Conservation (phyloP, 2,329 filamentous ascomycete species). For the Colletotrichum gloeosporioides region DNA sequence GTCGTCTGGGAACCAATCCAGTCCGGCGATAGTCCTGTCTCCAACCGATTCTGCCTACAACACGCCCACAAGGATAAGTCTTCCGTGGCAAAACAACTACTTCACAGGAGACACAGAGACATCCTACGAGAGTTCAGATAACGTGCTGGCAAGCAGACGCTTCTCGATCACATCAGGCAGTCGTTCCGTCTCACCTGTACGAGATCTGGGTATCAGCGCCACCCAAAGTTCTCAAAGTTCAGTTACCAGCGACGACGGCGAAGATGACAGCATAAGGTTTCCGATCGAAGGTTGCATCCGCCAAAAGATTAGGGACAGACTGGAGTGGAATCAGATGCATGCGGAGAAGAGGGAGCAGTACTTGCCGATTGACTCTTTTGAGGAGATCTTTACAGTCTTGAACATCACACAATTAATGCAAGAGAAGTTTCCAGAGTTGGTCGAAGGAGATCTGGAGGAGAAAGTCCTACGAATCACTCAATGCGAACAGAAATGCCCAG, state of each 20-base stretch:
- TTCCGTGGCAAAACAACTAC: not conserved
- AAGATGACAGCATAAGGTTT: not conserved
- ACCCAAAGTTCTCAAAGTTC: not conserved
- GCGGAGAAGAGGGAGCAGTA: not conserved
- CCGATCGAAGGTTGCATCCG: not conserved
- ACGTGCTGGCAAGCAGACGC: not conserved
- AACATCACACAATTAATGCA: not conserved
- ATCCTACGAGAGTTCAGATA: not conserved
- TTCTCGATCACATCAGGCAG: not conserved
- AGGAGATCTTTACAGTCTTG: not conserved
- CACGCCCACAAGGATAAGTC: not conserved
- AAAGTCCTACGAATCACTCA: not conserved
- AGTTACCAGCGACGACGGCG: not conserved
- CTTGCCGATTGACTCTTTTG: not conserved
- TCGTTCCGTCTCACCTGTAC: not conserved
- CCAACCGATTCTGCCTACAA: not conserved
- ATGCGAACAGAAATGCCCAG: not conserved
- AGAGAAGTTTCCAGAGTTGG: not conserved
- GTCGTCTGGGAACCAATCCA: not conserved
- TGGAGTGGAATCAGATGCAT: not conserved
- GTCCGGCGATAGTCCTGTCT: not conserved
- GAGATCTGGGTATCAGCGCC: not conserved
- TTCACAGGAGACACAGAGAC: not conserved
- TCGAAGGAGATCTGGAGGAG: not conserved
- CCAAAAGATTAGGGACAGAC: not conserved